Conservation (phyloP, 106 monocot genomes). For the Dioscorea alata region DNA sequence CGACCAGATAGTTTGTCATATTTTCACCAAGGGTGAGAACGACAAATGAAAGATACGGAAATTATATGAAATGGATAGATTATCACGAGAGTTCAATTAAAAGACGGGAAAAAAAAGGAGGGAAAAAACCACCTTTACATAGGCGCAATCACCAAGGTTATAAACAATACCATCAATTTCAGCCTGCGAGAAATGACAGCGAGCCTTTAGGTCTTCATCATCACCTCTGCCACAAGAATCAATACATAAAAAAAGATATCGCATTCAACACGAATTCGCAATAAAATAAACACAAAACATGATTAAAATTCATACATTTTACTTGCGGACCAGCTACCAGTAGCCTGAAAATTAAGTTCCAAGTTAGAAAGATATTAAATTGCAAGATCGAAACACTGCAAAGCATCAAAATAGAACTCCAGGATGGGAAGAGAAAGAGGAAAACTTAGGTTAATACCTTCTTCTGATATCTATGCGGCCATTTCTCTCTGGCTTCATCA, state of each 20-base stretch:
- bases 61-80: too few species aligned
- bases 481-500: constrained; percentile 35
- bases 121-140: constrained; percentile 18
- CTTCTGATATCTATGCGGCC: constrained; percentile 54
- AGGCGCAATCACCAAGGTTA: constrained; percentile 21
- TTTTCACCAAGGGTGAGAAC: too few species aligned
- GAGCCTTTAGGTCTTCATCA: constrained; percentile 10
- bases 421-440: neutral
- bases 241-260: neutral
- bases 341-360: neutral
- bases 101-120: too few species aligned
- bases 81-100: too few species aligned
- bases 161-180: constrained; percentile 19
- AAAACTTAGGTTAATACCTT: constrained; percentile 13
- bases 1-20: too few species aligned
- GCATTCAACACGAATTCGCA: too few species aligned
- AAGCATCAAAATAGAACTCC: neutral
- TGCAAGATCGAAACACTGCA: neutral
- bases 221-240: constrained; percentile 1
- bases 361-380: neutral
- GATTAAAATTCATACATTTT: constrained; percentile 7
- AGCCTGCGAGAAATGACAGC: constrained; percentile 17
- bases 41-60: too few species aligned
- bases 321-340: neutral
- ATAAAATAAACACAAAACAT: neutral